Evolutionary conservation across 2,329 filamentous ascomycete species (phyloP).

Genomic region (Dactylellina cionopaga): DNA sequence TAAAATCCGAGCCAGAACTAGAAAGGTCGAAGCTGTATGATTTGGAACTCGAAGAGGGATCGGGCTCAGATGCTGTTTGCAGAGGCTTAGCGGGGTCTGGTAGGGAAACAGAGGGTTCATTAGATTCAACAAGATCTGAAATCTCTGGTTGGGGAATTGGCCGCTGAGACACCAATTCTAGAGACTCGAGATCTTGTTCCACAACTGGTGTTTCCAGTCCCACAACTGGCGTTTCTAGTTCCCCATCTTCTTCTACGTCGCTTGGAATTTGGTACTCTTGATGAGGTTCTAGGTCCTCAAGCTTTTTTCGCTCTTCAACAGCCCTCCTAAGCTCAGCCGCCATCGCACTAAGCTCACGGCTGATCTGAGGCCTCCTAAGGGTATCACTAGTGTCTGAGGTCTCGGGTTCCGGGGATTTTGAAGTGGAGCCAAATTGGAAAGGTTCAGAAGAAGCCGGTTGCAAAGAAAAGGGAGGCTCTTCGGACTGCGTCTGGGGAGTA

Average conservation of each 20-base stretch:
- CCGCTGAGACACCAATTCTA: neutral
- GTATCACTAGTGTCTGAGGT: conserved; percentile 6
- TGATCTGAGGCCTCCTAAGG: conserved; percentile 53
- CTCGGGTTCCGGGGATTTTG: conserved; percentile 11
- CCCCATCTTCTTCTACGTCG: conserved; percentile 14
- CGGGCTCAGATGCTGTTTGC: neutral
- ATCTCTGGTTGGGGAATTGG: neutral
- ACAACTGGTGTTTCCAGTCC: neutral
- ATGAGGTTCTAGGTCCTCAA: conserved; percentile 4
- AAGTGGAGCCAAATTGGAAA: conserved; percentile 40
- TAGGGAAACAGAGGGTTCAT: no score
- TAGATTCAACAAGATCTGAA: neutral
- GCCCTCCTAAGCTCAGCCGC: conserved; percentile 54
- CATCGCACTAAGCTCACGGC: conserved; percentile 54
- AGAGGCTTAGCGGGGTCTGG: neutral
- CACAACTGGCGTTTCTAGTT: no score
- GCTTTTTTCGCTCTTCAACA: conserved; percentile 51
- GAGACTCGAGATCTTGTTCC: neutral
- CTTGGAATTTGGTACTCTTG: neutral
- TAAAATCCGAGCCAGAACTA: conserved; percentile 45
- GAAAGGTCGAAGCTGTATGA: conserved; percentile 44
- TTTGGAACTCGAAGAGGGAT: conserved; percentile 5
- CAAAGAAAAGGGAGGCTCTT: conserved; percentile 28
- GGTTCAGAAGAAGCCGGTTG: conserved; percentile 15
- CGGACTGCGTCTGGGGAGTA: neutral